phyloP scores from a whole-genome alignment of 768 basidiomycete genomes.

The Serendipita sp. region DNA sequence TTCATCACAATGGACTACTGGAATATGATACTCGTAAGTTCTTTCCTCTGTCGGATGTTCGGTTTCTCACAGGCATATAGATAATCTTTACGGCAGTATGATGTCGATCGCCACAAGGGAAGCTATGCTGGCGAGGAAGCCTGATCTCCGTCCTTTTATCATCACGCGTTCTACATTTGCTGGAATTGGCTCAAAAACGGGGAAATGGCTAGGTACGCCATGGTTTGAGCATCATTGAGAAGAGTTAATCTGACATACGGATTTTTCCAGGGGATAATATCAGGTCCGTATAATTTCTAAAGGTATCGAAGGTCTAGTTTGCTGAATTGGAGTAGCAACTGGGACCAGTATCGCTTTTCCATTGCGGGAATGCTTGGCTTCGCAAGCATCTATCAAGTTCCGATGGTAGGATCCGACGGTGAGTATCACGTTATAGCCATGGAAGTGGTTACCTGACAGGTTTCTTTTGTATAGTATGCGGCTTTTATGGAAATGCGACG shows the following conservation, averaged over 20 bases:
- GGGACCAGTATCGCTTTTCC: slow-evolving; percentile 42
- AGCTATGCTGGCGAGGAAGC: slow-evolving; percentile 47
- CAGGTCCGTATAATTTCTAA: background rate
- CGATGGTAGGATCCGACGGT: slow-evolving; percentile 65
- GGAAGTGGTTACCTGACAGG: background rate
- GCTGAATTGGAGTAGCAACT: slow-evolving; percentile 27
- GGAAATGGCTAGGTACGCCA: slow-evolving; percentile 54
- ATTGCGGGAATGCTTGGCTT: slow-evolving; percentile 55
- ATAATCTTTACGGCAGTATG: slow-evolving; percentile 57
- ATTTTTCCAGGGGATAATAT: background rate
- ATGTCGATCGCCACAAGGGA: slow-evolving; percentile 47
- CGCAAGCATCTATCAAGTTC: slow-evolving; percentile 46
- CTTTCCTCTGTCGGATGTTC: background rate
- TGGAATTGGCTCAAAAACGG: slow-evolving; percentile 48
- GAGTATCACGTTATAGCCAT: slow-evolving; percentile 12
- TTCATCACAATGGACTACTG: slow-evolving; percentile 39
- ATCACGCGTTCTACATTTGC: slow-evolving; percentile 63
- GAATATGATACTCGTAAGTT: slow-evolving; percentile 38
- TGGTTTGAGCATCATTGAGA: background rate
- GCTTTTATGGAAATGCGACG: slow-evolving; percentile 32
- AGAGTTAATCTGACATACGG: background rate
- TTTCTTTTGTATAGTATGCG: slow-evolving; percentile 5
- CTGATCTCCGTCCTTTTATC: slow-evolving; percentile 41
- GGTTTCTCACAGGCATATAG: slow-evolving; percentile 10
- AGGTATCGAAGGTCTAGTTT: slow-evolving; percentile 14